Evolutionary conservation across 305 asterid genomes (phyloP).

Genomic region (Striga hermonthica): DNA sequence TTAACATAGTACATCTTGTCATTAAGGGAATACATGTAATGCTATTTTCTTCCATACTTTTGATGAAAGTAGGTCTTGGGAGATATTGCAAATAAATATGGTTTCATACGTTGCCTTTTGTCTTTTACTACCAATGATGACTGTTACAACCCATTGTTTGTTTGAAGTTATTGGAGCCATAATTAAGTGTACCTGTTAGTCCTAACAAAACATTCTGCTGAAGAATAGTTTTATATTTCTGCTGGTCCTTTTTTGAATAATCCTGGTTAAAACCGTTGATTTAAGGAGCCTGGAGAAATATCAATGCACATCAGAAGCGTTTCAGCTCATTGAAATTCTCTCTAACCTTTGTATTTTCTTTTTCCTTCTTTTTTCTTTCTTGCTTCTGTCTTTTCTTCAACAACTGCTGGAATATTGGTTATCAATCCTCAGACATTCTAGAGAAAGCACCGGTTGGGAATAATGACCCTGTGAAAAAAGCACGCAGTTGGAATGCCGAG

Average conservation of each 20-base stretch:
- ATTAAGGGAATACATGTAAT: neutral
- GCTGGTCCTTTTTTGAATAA: neutral
- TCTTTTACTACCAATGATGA: slow-evolving; percentile 2
- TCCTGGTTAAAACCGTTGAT: neutral
- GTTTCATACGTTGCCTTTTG: neutral
- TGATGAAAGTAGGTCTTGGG: neutral
- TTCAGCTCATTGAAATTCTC: slow-evolving; percentile 6
- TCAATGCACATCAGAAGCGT: neutral
- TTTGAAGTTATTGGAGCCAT: too few relatives aligned
- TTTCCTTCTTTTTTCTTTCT: too few relatives aligned
- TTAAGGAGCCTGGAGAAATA: slow-evolving; percentile 5
- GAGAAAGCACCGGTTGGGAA: slow-evolving; percentile 49
- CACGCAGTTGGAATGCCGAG: slow-evolving; percentile 65
- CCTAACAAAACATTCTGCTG: slow-evolving; percentile 10
- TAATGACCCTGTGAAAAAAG: slow-evolving; percentile 57
- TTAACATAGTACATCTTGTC: neutral
- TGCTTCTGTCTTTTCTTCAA: too few relatives aligned
- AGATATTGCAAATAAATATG: neutral
- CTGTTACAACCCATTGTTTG: neutral
- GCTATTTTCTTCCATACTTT: neutral
- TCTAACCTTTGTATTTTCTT: neutral
- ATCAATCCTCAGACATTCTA: slow-evolving; percentile 31
- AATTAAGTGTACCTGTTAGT: too few relatives aligned
- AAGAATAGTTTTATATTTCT: neutral
- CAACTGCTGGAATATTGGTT: neutral